These are phyloP conservation scores for Dendryphion nanum DNA, from an alignment of 2,329 filamentous ascomycete genomes.

Conservation along the genomic window DNA sequence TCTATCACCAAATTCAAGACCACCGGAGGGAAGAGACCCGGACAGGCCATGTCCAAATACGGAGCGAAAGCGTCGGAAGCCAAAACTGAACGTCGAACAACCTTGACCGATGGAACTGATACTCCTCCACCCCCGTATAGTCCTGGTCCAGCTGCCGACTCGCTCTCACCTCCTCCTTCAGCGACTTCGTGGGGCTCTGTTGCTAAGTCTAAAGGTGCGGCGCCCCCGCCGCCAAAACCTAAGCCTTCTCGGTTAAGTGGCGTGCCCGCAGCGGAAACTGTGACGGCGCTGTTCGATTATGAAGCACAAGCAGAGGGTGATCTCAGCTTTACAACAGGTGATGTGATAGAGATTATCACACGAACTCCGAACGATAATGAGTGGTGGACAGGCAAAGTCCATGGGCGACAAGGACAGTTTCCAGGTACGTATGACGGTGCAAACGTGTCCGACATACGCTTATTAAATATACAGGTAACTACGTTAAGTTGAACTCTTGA, in stretches of 20 bases:
- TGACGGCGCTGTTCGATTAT: slow-evolving; percentile 92
- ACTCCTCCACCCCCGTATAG: slow-evolving; percentile 43
- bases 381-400: slow-evolving; percentile 88
- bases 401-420: slow-evolving; percentile 85
- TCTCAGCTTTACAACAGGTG: slow-evolving; percentile 83
- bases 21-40: slow-evolving; percentile 60
- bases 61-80: slow-evolving; percentile 39
- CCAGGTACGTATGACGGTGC: slow-evolving; percentile 76
- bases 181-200: slow-evolving; percentile 42
- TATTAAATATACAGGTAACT: slow-evolving; percentile 39
- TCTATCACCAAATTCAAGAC: slow-evolving; percentile 90
- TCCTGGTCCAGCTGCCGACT: slow-evolving; percentile 23
- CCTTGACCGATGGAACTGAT: slow-evolving; percentile 30
- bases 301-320: slow-evolving; percentile 94
- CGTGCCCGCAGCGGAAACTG: slow-evolving; percentile 67
- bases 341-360: slow-evolving; percentile 82
- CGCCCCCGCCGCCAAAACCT: slow-evolving; percentile 51
- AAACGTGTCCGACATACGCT: slow-evolving; percentile 11
- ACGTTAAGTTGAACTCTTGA: slow-evolving; percentile 40
- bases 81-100: slow-evolving; percentile 18
- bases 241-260: slow-evolving; percentile 72
- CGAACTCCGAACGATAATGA: slow-evolving; percentile 91
- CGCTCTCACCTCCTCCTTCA: slow-evolving; percentile 30
- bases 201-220: slow-evolving; percentile 49
- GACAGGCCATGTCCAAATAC: slow-evolving; percentile 35